Evolutionary conservation across 768 basidiomycete species (phyloP).

Genomic region (Kondoa malvinella): DNA sequence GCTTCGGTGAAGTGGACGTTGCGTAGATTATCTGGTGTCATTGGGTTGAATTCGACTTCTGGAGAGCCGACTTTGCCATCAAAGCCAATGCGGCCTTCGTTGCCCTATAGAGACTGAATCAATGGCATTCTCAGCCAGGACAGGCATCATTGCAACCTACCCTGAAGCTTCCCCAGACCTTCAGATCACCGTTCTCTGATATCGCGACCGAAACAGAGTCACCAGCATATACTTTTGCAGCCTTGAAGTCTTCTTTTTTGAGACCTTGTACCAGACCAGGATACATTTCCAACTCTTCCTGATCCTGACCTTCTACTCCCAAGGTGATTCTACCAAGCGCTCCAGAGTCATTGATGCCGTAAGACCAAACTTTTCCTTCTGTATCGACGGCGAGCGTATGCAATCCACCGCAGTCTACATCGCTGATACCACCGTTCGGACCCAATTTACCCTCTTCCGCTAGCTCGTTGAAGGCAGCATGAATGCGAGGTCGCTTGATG

Average conservation of each 20-base stretch:
- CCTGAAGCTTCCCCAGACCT: slow-evolving; percentile 79
- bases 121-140: slow-evolving; percentile 18
- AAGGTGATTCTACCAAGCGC: slow-evolving; percentile 32
- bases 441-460: slow-evolving; percentile 35
- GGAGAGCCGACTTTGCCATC: slow-evolving; percentile 39
- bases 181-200: slow-evolving; percentile 57
- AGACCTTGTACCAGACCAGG: slow-evolving; percentile 31
- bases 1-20: slow-evolving; percentile 46
- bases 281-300: slow-evolving; percentile 33
- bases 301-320: slow-evolving; percentile 28
- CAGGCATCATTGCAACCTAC: slow-evolving; percentile 39
- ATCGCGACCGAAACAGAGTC: slow-evolving; percentile 78
- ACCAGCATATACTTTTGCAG: slow-evolving; percentile 64
- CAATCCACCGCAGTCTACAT: slow-evolving; percentile 52
- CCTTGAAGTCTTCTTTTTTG: slow-evolving; percentile 53
- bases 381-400: slow-evolving; percentile 80
- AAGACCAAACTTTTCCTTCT: slow-evolving; percentile 52
- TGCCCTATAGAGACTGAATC: slow-evolving; percentile 25
- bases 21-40: slow-evolving; percentile 29
- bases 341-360: slow-evolving; percentile 36
- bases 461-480: slow-evolving; percentile 51
- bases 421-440: background rate
- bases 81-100: slow-evolving; percentile 73
- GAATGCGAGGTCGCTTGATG: slow-evolving; percentile 54
- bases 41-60: slow-evolving; percentile 49